Conservation (phyloP, 176 grass and related monocot species). For the Coix lacrymajobi region DNA sequence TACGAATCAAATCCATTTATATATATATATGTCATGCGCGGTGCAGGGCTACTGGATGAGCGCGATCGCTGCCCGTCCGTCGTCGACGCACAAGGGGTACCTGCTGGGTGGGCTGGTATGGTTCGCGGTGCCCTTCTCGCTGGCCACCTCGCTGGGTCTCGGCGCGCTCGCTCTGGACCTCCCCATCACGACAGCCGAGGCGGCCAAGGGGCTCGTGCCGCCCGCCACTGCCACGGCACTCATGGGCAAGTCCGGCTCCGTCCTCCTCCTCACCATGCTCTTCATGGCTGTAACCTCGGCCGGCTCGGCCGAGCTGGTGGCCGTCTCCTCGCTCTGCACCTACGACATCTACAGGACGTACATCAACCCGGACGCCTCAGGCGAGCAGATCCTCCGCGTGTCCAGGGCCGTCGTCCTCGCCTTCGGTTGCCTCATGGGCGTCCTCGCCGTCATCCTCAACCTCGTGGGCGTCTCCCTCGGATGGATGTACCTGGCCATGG, state of each 20-base stretch:
- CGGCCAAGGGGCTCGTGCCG: conserved; percentile 59
- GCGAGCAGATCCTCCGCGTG: conserved; percentile 71
- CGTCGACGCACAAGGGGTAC: conserved; percentile 77
- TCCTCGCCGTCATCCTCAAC: conserved; percentile 65
- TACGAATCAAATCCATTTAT: not conserved
- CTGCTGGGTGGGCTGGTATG: conserved; percentile 67
- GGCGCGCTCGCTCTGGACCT: conserved; percentile 70
- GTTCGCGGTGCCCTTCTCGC: conserved; percentile 76
- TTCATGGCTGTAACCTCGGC: conserved; percentile 88
- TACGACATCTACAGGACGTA: conserved; percentile 76
- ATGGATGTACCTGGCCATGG: conserved; percentile 87
- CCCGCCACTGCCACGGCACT: conserved; percentile 63
- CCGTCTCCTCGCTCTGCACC: conserved; percentile 68
- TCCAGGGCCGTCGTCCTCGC: conserved; percentile 42
- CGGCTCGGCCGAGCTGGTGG: conserved; percentile 63
- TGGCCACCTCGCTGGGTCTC: conserved; percentile 69
- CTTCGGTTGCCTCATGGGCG: conserved; percentile 73
- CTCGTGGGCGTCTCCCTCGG: conserved; percentile 63
- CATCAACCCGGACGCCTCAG: conserved; percentile 62
- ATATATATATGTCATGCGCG: not conserved
- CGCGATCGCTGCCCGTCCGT: conserved; percentile 68
- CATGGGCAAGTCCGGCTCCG: conserved; percentile 65
- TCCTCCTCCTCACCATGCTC: conserved; percentile 80
- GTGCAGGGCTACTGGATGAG: conserved; percentile 73
- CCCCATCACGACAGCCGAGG: conserved; percentile 52